phyloP scores from a whole-genome alignment of 345 rosid genomes.

The Rhodamnia rubescens region DNA sequence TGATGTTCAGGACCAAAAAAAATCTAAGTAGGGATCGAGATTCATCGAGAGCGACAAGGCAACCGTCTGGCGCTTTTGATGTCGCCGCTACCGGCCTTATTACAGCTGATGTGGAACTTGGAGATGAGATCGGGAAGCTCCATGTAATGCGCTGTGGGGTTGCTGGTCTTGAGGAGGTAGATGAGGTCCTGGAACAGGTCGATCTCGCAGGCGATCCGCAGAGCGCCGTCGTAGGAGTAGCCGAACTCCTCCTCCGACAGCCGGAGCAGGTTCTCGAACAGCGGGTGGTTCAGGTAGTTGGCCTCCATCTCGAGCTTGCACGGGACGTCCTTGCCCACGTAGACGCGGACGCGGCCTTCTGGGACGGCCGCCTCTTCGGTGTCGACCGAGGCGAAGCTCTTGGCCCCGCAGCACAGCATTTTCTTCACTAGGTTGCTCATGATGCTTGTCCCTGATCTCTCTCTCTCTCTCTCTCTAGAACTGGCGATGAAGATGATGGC shows the following conservation, averaged over 20 bases:
- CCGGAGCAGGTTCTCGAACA: slow-evolving; percentile 31
- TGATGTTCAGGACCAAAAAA: background rate
- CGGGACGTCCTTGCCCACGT: slow-evolving; percentile 19
- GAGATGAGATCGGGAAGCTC: slow-evolving; percentile 22
- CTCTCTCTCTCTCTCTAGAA: background rate
- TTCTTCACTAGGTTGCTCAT: slow-evolving; percentile 25
- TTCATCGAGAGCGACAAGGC: background rate
- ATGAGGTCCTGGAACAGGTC: slow-evolving; percentile 30
- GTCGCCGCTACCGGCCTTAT: background rate
- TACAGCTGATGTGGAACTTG: background rate
- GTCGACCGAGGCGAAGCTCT: slow-evolving; percentile 5
- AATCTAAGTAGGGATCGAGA: background rate
- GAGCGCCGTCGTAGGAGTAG: slow-evolving; percentile 36
- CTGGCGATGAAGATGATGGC: background rate
- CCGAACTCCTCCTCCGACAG: slow-evolving; percentile 38
- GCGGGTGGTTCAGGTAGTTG: slow-evolving; percentile 39
- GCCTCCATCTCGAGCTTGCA: slow-evolving; percentile 38
- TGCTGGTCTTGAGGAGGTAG: slow-evolving; percentile 26
- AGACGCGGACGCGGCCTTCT: slow-evolving; percentile 31
- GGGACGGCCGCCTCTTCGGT: background rate
- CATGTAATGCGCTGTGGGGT: slow-evolving; percentile 26
- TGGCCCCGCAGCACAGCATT: slow-evolving; percentile 28
- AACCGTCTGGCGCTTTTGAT: background rate
- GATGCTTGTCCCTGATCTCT: background rate
- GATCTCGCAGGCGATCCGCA: slow-evolving; percentile 38